Percentiles rank a stretch among this genome's conserved stretches.
Evolutionary conservation across 2,329 filamentous ascomycete species (phyloP).

Genomic region (Xylariaceae sp.): DNA sequence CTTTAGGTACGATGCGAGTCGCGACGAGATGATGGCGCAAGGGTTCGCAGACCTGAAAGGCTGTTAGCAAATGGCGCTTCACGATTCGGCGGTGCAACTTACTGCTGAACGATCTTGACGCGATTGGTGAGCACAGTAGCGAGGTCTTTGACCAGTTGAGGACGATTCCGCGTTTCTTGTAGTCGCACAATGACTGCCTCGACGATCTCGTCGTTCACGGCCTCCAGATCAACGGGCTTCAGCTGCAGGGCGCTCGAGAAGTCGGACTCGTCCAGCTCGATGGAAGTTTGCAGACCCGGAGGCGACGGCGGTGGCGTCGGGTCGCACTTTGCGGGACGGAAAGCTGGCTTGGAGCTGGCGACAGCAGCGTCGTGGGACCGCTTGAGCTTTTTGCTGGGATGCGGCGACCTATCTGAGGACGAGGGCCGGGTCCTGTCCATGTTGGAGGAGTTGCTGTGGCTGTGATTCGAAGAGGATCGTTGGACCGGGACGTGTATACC

Average conservation of each 20-base stretch:
- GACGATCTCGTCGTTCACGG: slow-evolving; percentile 92
- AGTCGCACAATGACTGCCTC: slow-evolving; percentile 83
- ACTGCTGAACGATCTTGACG: slow-evolving; percentile 86
- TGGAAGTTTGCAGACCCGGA: slow-evolving; percentile 41
- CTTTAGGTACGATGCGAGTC: slow-evolving; percentile 83
- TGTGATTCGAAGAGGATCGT: slow-evolving; percentile 24
- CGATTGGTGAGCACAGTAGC: slow-evolving; percentile 68
- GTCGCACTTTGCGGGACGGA: slow-evolving; percentile 44
- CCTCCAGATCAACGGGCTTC: slow-evolving; percentile 65
- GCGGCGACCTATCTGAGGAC: slow-evolving; percentile 23
- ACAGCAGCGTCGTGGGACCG: slow-evolving; percentile 55
- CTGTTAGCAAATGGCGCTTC: slow-evolving; percentile 7
- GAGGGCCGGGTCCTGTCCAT: slow-evolving; percentile 23
- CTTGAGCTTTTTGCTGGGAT: slow-evolving; percentile 63
- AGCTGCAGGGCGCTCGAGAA: slow-evolving; percentile 17
- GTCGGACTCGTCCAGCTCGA: slow-evolving; percentile 33
- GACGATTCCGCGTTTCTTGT: slow-evolving; percentile 82
- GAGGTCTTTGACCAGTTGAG: slow-evolving; percentile 91
- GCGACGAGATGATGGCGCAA: slow-evolving; percentile 88
- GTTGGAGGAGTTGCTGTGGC: slow-evolving; percentile 14
- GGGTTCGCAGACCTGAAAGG: slow-evolving; percentile 79
- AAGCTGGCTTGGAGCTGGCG: slow-evolving; percentile 17
- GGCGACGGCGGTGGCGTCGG: slow-evolving; percentile 71
- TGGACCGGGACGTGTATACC: slow-evolving; percentile 75
- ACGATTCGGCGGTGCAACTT: slow-evolving; percentile 34